Conservation (phyloP, 305 asterid species). For the Plantago rigida region DNA sequence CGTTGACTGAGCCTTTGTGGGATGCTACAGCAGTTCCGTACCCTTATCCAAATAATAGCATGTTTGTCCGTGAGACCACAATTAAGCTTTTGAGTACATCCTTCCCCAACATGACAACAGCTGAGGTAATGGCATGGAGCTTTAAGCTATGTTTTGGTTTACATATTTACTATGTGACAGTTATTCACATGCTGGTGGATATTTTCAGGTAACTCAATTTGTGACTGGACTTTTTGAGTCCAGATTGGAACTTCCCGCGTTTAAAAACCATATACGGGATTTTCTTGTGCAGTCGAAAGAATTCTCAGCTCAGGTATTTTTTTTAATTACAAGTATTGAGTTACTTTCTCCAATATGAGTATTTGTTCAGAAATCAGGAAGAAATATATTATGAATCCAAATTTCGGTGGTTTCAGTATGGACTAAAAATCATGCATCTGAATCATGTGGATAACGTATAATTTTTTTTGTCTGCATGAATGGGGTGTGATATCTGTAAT, state of each 20-base stretch:
- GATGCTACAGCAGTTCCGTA: conserved; percentile 60
- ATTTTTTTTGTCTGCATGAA: no score
- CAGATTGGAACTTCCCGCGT: conserved; percentile 47
- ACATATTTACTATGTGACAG: not conserved
- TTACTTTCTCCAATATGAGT: no score
- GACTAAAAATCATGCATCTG: no score
- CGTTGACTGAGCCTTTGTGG: conserved; percentile 83
- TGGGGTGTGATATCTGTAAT: no score
- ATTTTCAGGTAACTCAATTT: conserved; percentile 68
- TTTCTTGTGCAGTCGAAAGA: conserved; percentile 92
- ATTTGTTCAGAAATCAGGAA: no score
- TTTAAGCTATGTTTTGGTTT: conserved; percentile 6
- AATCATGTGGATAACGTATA: no score
- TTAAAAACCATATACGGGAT: conserved; percentile 83
- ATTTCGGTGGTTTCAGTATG: no score
- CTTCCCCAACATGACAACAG: conserved; percentile 84
- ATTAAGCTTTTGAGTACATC: conserved; percentile 76
- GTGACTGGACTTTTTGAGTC: conserved; percentile 84
- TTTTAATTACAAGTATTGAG: not conserved
- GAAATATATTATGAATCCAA: no score
- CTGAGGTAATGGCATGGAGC: conserved; percentile 48
- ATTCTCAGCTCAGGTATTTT: conserved; percentile 81
- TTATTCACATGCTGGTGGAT: conserved; percentile 12
- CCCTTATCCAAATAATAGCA: conserved; percentile 60
- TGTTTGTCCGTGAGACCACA: conserved; percentile 74